Percentiles rank a stretch among this genome's conserved stretches.
These are phyloP conservation scores for Podaxis rugospora DNA, from an alignment of 768 basidiomycete genomes.

Conservation along the genomic window DNA sequence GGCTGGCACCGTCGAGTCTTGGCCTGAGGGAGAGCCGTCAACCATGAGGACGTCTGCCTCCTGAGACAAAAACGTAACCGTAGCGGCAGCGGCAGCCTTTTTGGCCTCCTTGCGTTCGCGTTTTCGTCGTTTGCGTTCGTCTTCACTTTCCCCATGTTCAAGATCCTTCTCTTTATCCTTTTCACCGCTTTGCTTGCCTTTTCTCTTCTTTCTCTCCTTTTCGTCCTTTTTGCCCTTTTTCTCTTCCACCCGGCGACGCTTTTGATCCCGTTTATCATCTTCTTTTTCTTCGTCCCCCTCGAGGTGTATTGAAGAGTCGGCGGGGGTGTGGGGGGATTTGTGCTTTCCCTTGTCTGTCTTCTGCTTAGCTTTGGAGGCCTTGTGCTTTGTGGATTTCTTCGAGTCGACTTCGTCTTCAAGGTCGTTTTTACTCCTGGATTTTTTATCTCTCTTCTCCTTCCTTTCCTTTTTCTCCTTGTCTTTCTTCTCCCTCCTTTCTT, in stretches of 20 bases:
- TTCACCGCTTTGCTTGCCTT: conserved; percentile 14
- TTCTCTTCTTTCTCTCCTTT: conserved; percentile 14
- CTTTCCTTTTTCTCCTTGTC: conserved; percentile 12
- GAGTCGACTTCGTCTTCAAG: no score
- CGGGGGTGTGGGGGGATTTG: background rate
- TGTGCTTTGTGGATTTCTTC: no score
- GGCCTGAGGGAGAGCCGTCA: background rate
- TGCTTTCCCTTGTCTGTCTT: conserved; percentile 10
- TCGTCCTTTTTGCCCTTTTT: conserved; percentile 12
- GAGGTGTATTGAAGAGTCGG: background rate
- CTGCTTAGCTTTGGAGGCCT: background rate
- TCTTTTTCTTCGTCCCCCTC: conserved; percentile 16
- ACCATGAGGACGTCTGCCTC: background rate
- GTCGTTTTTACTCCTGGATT: background rate
- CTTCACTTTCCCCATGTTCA: background rate
- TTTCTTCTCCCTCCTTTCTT: conserved; percentile 16
- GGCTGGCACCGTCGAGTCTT: background rate
- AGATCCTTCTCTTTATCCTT: conserved; percentile 7
- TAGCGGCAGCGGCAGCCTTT: background rate
- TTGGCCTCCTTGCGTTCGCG: conserved; percentile 8
- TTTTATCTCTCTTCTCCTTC: conserved; percentile 1
- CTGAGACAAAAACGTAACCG: background rate
- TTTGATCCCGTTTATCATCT: conserved; percentile 13
- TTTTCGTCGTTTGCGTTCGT: conserved; percentile 12
- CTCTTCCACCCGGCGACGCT: conserved; percentile 13